Evolutionary conservation across 306 rosid species (phyloP).

Genomic region (Vachellia pachyceras): DNA sequence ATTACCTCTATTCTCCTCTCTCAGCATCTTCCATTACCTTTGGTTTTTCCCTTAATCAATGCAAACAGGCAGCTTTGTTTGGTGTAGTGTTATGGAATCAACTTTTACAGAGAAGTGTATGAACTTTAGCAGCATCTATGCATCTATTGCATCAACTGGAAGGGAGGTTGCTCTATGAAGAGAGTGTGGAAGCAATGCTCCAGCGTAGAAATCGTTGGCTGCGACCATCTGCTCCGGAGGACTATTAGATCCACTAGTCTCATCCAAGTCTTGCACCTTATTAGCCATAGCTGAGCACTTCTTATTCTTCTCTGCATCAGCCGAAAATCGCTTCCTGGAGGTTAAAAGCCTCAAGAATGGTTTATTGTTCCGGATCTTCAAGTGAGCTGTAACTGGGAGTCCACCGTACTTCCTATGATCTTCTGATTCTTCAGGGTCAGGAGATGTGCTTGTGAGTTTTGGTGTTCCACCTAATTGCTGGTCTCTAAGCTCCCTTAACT

Average conservation of each 20-base stretch:
- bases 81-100: constrained; percentile 18
- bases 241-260: constrained; percentile 39
- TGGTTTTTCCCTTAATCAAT: constrained; percentile 29
- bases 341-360: constrained; percentile 35
- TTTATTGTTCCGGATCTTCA: constrained; percentile 41
- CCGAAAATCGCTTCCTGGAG: constrained; percentile 41
- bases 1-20: constrained; percentile 5
- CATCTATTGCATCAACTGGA: constrained; percentile 90
- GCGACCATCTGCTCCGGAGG: constrained; percentile 53
- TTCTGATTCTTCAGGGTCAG: constrained; percentile 46
- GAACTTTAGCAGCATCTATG: constrained; percentile 42
- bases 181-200: constrained; percentile 66
- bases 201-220: constrained; percentile 66
- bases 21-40: constrained; percentile 31
- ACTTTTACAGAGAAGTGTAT: constrained; percentile 32
- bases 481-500: constrained; percentile 83
- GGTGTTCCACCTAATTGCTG: constrained; percentile 62
- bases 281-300: constrained; percentile 39
- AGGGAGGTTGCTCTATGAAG: constrained; percentile 94
- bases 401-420: constrained; percentile 47
- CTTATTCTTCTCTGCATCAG: constrained; percentile 43
- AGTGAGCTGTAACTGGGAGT: constrained; percentile 38
- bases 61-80: constrained; percentile 8
- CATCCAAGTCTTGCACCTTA: constrained; percentile 40
- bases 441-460: constrained; percentile 44